These are phyloP conservation scores for Pisolithus microcarpus DNA, from an alignment of 768 basidiomycete genomes.

Conservation along the genomic window DNA sequence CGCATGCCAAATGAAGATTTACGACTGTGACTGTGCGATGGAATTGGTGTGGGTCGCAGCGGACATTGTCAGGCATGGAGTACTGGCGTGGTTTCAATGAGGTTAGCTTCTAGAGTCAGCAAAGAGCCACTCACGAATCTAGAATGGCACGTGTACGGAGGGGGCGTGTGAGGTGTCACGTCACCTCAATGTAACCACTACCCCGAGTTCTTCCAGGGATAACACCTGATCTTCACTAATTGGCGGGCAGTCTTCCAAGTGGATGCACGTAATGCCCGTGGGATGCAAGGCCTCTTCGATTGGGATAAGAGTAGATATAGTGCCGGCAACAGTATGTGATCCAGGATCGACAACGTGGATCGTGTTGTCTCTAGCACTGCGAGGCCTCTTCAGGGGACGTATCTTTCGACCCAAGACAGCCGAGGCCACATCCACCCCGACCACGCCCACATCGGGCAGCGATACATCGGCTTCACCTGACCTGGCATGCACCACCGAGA, in stretches of 20 bases:
- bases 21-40: constrained; percentile 11
- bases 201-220: constrained; percentile 32
- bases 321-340: constrained; percentile 8
- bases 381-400: constrained; percentile 32
- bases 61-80: constrained; percentile 22
- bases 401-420: constrained; percentile 23
- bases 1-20: constrained; percentile 3
- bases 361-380: constrained; percentile 6
- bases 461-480: constrained; percentile 10
- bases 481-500: constrained; percentile 32
- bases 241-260: constrained; percentile 35
- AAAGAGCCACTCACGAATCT: constrained; percentile 14
- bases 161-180: neutral
- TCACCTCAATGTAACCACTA: constrained; percentile 20
- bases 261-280: constrained; percentile 34
- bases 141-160: constrained; percentile 7
- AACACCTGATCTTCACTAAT: constrained; percentile 33
- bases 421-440: constrained; percentile 18
- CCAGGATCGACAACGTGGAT: constrained; percentile 7
- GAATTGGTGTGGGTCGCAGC: constrained; percentile 14
- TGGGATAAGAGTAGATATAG: constrained; percentile 30
- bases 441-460: constrained; percentile 6
- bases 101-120: constrained; percentile 4
- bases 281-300: constrained; percentile 31
- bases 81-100: constrained; percentile 12